A percentile compares a stretch with the other conserved stretches of the same genome.
Evolutionary conservation across 2,329 filamentous ascomycete species (phyloP).

Genomic region (Hypoxylon sp.): DNA sequence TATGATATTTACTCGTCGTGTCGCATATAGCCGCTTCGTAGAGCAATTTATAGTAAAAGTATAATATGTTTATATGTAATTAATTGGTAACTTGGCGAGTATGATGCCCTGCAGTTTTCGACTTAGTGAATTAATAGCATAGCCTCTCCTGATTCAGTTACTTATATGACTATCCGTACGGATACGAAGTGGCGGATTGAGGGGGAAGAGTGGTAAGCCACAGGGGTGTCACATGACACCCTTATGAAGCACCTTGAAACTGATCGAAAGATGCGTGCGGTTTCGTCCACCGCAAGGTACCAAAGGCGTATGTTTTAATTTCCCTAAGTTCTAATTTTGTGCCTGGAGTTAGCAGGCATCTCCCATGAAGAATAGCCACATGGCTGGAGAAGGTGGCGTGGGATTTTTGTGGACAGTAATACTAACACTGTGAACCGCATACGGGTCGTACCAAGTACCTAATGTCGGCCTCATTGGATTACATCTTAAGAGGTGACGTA

Average conservation of each 20-base stretch:
- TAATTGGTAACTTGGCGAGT: too few species aligned
- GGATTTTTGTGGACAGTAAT: not conserved
- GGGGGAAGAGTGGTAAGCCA: not conserved
- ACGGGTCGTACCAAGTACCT: not conserved
- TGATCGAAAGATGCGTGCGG: not conserved
- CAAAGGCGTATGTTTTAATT: not conserved
- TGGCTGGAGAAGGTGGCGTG: not conserved
- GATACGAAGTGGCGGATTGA: not conserved
- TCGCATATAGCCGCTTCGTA: too few species aligned
- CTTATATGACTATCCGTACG: not conserved
- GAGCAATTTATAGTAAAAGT: too few species aligned
- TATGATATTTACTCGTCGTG: too few species aligned
- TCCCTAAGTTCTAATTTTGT: not conserved
- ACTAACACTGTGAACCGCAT: not conserved
- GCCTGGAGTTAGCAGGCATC: too few species aligned
- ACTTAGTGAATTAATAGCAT: too few species aligned
- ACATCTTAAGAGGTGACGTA: not conserved
- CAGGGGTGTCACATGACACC: conserved; percentile 1
- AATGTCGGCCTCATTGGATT: not conserved
- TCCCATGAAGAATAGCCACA: not conserved
- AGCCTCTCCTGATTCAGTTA: not conserved
- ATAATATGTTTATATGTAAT: too few species aligned
- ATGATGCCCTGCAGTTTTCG: too few species aligned
- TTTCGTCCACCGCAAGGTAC: not conserved
- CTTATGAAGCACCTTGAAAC: not conserved